These are phyloP conservation scores for Populus hybrid DNA, from an alignment of 441 rosid genomes.

Conservation along the genomic window DNA sequence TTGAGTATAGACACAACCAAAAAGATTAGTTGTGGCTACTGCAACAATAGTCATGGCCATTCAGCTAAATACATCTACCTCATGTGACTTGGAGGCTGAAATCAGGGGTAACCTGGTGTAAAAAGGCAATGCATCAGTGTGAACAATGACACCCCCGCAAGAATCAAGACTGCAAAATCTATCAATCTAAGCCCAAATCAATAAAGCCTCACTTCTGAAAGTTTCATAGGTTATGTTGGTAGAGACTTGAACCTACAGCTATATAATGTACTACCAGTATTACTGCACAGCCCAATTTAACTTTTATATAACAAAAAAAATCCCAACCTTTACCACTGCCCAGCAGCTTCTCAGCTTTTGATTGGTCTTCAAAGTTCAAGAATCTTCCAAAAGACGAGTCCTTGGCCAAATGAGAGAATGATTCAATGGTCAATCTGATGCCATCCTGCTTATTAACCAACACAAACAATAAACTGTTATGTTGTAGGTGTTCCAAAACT, in stretches of 20 bases:
- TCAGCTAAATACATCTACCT: slow-evolving; percentile 6
- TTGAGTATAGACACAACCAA: neutral
- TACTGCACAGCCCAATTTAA: neutral
- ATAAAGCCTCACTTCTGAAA: neutral
- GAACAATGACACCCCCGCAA: neutral
- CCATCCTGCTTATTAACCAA: slow-evolving; percentile 64
- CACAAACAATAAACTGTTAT: slow-evolving; percentile 4
- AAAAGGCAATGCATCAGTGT: neutral
- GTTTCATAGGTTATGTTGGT: neutral
- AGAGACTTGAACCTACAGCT: slow-evolving; percentile 16
- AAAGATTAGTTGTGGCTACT: neutral
- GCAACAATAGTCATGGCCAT: neutral
- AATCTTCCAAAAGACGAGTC: slow-evolving; percentile 32
- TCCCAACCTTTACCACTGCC: slow-evolving; percentile 84
- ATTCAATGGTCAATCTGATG: slow-evolving; percentile 53
- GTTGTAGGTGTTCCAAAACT: slow-evolving; percentile 10
- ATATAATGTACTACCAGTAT: neutral
- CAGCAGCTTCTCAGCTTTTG: slow-evolving; percentile 72
- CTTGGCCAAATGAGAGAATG: slow-evolving; percentile 59
- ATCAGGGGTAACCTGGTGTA: neutral
- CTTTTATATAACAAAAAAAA: slow-evolving; percentile 13
- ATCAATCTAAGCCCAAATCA: neutral
- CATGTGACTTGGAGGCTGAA: neutral
- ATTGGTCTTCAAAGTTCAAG: slow-evolving; percentile 37
- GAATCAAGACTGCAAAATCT: neutral